phyloP scores from a whole-genome alignment of 2,329 filamentous ascomycete species.

The Paracamarosporium sp. region DNA sequence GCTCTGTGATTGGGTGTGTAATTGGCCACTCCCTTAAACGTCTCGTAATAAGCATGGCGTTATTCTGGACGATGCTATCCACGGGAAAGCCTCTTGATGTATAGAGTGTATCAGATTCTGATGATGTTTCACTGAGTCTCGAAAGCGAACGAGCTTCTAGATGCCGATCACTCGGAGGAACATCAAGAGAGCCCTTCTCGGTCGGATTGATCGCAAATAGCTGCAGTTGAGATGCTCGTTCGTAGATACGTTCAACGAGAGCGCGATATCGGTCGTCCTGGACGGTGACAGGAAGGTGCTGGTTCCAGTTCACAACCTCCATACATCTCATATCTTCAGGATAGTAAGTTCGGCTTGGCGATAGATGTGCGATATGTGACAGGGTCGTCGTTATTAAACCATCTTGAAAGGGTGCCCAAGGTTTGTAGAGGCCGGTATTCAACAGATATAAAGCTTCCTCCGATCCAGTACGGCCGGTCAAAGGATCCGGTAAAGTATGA shows the following conservation, averaged over 20 bases:
- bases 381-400: conserved; percentile 10
- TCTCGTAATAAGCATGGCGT: conserved; percentile 18
- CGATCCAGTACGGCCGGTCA: conserved; percentile 66
- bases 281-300: conserved; percentile 23
- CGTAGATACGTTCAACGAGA: conserved; percentile 20
- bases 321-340: conserved; percentile 32
- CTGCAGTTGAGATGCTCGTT: conserved; percentile 15
- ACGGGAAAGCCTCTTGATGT: conserved; percentile 18
- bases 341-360: conserved; percentile 45
- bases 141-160: conserved; percentile 24
- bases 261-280: conserved; percentile 41
- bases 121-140: neutral
- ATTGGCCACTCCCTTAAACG: conserved; percentile 18
- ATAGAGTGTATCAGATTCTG: conserved; percentile 15
- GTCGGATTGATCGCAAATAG: neutral
- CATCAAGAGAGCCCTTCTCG: neutral
- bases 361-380: conserved; percentile 39
- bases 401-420: conserved; percentile 30
- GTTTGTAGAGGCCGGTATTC: conserved; percentile 56
- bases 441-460: conserved; percentile 65
- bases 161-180: conserved; percentile 14
- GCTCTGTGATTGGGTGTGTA: conserved; percentile 8
- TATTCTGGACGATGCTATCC: conserved; percentile 2
- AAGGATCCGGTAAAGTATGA: conserved; percentile 61
- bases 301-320: conserved; percentile 41